Evolutionary conservation across 805 yeast species (phyloP).

Genomic region (Saccharomycopsis guyanensis): DNA sequence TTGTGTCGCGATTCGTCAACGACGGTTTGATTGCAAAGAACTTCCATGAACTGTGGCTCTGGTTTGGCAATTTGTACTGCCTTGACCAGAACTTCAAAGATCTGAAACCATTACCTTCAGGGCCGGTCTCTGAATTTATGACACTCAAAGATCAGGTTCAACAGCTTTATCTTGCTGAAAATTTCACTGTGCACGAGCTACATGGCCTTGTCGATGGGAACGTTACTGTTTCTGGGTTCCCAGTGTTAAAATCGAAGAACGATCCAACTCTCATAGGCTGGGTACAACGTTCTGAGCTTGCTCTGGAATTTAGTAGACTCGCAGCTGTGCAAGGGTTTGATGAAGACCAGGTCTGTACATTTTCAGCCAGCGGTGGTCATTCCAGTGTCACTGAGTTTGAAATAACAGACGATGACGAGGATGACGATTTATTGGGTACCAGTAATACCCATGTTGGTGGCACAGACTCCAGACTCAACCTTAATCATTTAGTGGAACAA

Average conservation of each 20-base stretch:
- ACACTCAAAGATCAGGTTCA: conserved; percentile 18
- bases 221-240: conserved; percentile 27
- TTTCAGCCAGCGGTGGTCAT: conserved; percentile 18
- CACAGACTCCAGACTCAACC: neutral
- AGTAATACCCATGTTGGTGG: neutral
- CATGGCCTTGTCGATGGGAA: neutral
- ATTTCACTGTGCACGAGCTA: neutral
- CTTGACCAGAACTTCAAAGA: conserved; percentile 29
- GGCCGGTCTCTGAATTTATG: conserved; percentile 31
- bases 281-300: conserved; percentile 33
- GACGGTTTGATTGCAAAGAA: conserved; percentile 53
- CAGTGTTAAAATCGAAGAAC: conserved; percentile 32
- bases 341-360: conserved; percentile 8
- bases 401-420: conserved; percentile 6
- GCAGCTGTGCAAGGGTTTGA: conserved; percentile 6
- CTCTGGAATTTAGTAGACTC: conserved; percentile 25
- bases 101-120: conserved; percentile 35
- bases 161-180: conserved; percentile 25
- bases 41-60: conserved; percentile 57
- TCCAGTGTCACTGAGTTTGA: conserved; percentile 1
- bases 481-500: conserved; percentile 16
- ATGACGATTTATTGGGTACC: neutral
- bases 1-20: conserved; percentile 64
- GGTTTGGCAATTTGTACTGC: conserved; percentile 26
- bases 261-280: conserved; percentile 36